Percentiles rank a stretch among this genome's conserved stretches.
phyloP scores from a whole-genome alignment of 2,329 filamentous ascomycete genomes.

The Cladosporium oxysporum region DNA sequence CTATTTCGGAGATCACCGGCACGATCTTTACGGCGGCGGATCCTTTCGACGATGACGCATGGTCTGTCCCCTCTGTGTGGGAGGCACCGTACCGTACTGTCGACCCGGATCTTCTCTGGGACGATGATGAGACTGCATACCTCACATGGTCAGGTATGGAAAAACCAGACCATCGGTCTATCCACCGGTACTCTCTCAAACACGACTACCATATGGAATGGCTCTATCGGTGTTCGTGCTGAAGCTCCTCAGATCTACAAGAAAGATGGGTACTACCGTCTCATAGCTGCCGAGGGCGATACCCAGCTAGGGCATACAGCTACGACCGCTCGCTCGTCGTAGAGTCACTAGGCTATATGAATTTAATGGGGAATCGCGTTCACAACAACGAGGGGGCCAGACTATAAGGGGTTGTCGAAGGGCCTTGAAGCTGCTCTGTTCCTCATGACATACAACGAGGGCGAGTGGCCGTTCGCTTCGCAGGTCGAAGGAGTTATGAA shows the following conservation, averaged over 20 bases:
- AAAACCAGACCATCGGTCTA: slow-evolving; percentile 38
- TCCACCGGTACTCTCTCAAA: slow-evolving; percentile 34
- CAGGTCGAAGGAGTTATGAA: slow-evolving; percentile 49
- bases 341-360: slow-evolving; percentile 39
- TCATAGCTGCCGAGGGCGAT: slow-evolving; percentile 42
- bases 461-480: slow-evolving; percentile 41
- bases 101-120: slow-evolving; percentile 49
- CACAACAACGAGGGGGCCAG: slow-evolving; percentile 47
- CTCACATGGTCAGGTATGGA: slow-evolving; percentile 41
- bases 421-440: slow-evolving; percentile 56
- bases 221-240: slow-evolving; percentile 37
- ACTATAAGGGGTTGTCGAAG: slow-evolving; percentile 47
- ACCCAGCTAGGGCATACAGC: slow-evolving; percentile 44
- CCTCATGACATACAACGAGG: slow-evolving; percentile 52
- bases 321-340: slow-evolving; percentile 40
- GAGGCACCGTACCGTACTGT: slow-evolving; percentile 29
- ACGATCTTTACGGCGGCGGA: slow-evolving; percentile 50
- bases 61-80: slow-evolving; percentile 53
- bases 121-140: slow-evolving; percentile 57
- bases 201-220: slow-evolving; percentile 39
- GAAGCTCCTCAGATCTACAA: slow-evolving; percentile 43
- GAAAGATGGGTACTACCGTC: slow-evolving; percentile 41
- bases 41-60: slow-evolving; percentile 46
- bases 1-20: slow-evolving; percentile 39
- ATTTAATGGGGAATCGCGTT: slow-evolving; percentile 50